Base-by-base conservation (phyloP, 768 basidiomycete species). In the Pisolithus sp. region DNA sequence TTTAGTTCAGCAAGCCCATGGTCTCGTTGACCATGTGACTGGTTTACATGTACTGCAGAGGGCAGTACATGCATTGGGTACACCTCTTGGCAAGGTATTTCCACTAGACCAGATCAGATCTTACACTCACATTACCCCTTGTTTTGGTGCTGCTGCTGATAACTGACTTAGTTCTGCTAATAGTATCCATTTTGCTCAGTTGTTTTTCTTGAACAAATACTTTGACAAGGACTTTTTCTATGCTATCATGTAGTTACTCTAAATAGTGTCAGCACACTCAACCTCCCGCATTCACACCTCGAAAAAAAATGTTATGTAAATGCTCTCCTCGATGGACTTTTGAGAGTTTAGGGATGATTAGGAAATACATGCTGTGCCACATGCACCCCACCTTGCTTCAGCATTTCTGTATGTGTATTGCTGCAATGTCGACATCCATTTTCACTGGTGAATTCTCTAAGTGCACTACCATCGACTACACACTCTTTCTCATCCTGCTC, bases 381-480 rank as follows among this genome's bases (percentile, higher is more conserved):
- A 30, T 30, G 30, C 30, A 30, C 30, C 30, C 30, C 10, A 8
- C 30, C 30, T 30, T 30, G 30, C 30, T 30, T 30, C 30, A 30
- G 30, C 30, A 30, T 7, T 10, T 30, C 8, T 30, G 30, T 30
- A 30, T 30, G 30, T 8, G 30, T 30, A 30, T 30, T 30, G 30
- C 30, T 30, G 30, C 30, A 30, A 30, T 30, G 30, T 30, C 30
- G 10, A 30, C 10, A 8, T 30, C 30, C 30, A 30, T 30, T 30
- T 30, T 30, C 30, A 30, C 30, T 30, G 30, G 9, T 8, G 10
- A 30, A 30, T 30, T 30, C 30, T 30, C 30, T 10, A 30, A 30
- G 30, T 10, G 7, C 30, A 10, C 26, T 26, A 99, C 96, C 7
- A 96, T 99, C 71, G 96, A 99, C 73, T 99, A 99, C 74, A 98